Evolutionary conservation across 2,329 filamentous ascomycete species (phyloP), one percentile per base, ranked within the genome.

Genomic region (Byssoonygena ceratinophila): DNA sequence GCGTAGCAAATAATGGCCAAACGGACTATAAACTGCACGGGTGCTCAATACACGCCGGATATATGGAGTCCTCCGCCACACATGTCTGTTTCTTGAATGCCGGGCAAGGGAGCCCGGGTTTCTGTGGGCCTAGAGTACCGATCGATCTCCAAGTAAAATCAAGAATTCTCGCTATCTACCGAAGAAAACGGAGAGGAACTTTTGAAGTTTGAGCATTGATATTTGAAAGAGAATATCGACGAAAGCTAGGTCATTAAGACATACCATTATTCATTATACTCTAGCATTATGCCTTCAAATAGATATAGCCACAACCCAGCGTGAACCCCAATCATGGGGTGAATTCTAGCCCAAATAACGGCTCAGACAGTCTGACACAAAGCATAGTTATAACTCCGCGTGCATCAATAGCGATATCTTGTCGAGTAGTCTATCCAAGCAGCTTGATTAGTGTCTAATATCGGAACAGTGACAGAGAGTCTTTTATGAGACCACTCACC

Each of bases 381-480:
- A 22, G 6, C n/a, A 11, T 2, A 22, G n/a, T 8, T 4, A 1
- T 8, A 12, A 14, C 31, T 18, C n/a, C 4, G 34, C 22, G n/a
- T 8, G n/a, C 9, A 25, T 22, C 54, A 86, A 65, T 86, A 85
- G 54, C 82, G 73, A 63, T 85, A 86, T 63, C 82, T 74, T 1
- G 83, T 85, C 32, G 80, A 84, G 63, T 84, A 84, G 64, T 77
- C 70, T 71, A 47, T n/a, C n/a, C n/a, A n/a, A n/a, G n/a, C n/a
- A n/a, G n/a, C n/a, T n/a, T n/a, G n/a, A n/a, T n/a, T n/a, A n/a
- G n/a, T n/a, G n/a, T n/a, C 1, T 37, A 22, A 18, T 2, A 7
- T 22, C 18, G 18, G 22, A 2, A 18, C 16, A 40, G n/a, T 27
- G 2, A 18, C 9, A 1, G 0, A 4, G 8, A 37, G 11, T 6